Percentiles rank a stretch among this genome's conserved stretches.
These are phyloP conservation scores for Panicum virgatum DNA, from an alignment of 202 grass and related monocot genomes.

Conservation along the genomic window DNA sequence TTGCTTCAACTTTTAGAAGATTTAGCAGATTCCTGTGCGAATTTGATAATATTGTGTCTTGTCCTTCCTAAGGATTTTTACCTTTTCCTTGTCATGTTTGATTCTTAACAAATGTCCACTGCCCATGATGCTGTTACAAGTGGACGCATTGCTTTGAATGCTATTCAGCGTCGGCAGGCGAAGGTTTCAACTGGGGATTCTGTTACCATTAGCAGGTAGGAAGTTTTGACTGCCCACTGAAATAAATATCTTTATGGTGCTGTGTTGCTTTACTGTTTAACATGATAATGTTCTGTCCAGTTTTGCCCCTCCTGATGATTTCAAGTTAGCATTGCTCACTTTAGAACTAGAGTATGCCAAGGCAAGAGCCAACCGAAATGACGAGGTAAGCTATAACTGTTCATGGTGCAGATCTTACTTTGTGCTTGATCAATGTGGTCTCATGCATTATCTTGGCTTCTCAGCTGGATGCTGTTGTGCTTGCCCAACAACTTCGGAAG, in stretches of 20 bases:
- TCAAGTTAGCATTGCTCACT: constrained; percentile 80
- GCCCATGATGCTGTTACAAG: constrained; percentile 64
- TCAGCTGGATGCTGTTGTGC: constrained; percentile 93
- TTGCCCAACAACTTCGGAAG: constrained; percentile 83
- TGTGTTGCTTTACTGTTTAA: constrained; percentile 21
- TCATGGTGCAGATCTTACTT: constrained; percentile 10
- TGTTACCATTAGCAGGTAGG: constrained; percentile 71
- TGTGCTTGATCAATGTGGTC: constrained; percentile 19
- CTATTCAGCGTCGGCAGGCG: constrained; percentile 82
- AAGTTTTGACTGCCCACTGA: background rate
- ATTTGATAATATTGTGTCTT: constrained; percentile 16
- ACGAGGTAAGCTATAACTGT: constrained; percentile 52
- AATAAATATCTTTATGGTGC: background rate
- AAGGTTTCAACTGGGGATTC: constrained; percentile 93
- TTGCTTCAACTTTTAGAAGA: background rate
- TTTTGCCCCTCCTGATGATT: constrained; percentile 78
- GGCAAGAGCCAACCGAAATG: constrained; percentile 59
- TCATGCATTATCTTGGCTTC: constrained; percentile 44
- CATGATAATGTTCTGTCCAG: constrained; percentile 42
- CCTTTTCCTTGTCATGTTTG: constrained; percentile 15
- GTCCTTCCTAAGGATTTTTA: background rate
- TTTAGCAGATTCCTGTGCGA: background rate
- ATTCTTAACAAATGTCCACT: constrained; percentile 70
- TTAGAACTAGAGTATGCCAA: constrained; percentile 84
- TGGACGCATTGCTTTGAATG: constrained; percentile 83